phyloP scores from a whole-genome alignment of 306 rosid genomes.

The Vigna hirtella region DNA sequence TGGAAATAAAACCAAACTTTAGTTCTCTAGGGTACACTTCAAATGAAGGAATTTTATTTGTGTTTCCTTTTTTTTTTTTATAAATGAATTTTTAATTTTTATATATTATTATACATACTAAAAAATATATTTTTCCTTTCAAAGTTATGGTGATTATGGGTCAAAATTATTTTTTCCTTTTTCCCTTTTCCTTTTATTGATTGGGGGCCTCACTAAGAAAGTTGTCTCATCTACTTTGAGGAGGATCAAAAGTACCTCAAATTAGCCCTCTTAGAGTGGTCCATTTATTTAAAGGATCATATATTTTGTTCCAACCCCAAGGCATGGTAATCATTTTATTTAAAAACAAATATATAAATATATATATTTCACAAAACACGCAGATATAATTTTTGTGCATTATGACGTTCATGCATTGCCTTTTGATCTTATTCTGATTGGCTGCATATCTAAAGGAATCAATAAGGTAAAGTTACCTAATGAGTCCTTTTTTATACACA shows the following conservation, averaged over 20 bases:
- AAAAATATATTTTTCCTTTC: constrained; percentile 31
- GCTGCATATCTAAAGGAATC: constrained; percentile 45
- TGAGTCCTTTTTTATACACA: background rate
- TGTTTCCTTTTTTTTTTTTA: constrained; percentile 52
- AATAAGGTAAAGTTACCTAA: constrained; percentile 37
- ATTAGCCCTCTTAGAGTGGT: constrained; percentile 61
- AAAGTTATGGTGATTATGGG: constrained; percentile 71
- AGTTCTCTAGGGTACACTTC: constrained; percentile 57
- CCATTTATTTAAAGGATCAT: constrained; percentile 52
- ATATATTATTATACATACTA: background rate
- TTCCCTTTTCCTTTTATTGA: constrained; percentile 56
- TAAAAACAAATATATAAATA: constrained; percentile 39
- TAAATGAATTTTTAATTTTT: background rate
- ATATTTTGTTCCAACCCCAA: constrained; percentile 52
- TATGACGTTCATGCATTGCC: constrained; percentile 48
- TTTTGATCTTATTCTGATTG: constrained; percentile 47
- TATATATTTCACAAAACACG: constrained; percentile 42
- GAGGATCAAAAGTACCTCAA: constrained; percentile 63
- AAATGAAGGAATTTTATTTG: constrained; percentile 60
- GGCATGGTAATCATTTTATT: constrained; percentile 58
- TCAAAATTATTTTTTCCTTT: constrained; percentile 67
- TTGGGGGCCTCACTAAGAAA: constrained; percentile 79
- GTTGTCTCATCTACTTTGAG: constrained; percentile 82
- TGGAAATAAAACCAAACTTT: constrained; percentile 24
- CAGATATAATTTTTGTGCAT: constrained; percentile 41